phyloP scores from a whole-genome alignment of 2,329 filamentous ascomycete genomes.

The Aspergillus ochraceus region DNA sequence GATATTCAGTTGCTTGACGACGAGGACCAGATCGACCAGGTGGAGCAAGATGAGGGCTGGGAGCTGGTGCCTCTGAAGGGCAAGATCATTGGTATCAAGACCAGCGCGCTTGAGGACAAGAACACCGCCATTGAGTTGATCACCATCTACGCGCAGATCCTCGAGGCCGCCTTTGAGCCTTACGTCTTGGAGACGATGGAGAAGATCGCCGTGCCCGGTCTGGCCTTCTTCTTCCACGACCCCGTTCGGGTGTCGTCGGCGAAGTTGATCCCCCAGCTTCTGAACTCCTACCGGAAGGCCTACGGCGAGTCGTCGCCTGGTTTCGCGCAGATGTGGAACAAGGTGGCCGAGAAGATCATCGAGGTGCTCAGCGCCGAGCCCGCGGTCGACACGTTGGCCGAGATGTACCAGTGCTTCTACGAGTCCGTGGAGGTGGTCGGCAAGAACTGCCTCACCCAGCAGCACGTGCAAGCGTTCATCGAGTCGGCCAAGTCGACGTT shows the following conservation, averaged over 20 bases:
- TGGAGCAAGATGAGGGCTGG: slow-evolving; percentile 96
- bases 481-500: slow-evolving; percentile 80
- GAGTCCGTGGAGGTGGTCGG: slow-evolving; percentile 94
- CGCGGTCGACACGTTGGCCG: slow-evolving; percentile 90
- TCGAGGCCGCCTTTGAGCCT: slow-evolving; percentile 88
- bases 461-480: slow-evolving; percentile 86
- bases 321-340: slow-evolving; percentile 78
- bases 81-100: slow-evolving; percentile 98
- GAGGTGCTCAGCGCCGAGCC: slow-evolving; percentile 93
- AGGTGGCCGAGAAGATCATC: slow-evolving; percentile 83
- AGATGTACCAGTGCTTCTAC: slow-evolving; percentile 99
- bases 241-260: slow-evolving; percentile 93
- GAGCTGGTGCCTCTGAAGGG: slow-evolving; percentile 95
- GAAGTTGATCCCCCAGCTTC: slow-evolving; percentile 87
- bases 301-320: slow-evolving; percentile 79
- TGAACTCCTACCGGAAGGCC: slow-evolving; percentile 91
- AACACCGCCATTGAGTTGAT: slow-evolving; percentile 99
- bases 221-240: slow-evolving; percentile 99
- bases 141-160: slow-evolving; percentile 92
- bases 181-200: slow-evolving; percentile 94
- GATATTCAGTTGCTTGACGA: slow-evolving; percentile 96
- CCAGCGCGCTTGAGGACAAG: slow-evolving; percentile 95
- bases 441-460: slow-evolving; percentile 72
- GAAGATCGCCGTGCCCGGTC: slow-evolving; percentile 87
- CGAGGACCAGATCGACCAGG: slow-evolving; percentile 87